Evolutionary conservation across 306 rosid genomes (phyloP), one percentile per base, ranked within the genome.

Genomic region (Cucumis melo): DNA sequence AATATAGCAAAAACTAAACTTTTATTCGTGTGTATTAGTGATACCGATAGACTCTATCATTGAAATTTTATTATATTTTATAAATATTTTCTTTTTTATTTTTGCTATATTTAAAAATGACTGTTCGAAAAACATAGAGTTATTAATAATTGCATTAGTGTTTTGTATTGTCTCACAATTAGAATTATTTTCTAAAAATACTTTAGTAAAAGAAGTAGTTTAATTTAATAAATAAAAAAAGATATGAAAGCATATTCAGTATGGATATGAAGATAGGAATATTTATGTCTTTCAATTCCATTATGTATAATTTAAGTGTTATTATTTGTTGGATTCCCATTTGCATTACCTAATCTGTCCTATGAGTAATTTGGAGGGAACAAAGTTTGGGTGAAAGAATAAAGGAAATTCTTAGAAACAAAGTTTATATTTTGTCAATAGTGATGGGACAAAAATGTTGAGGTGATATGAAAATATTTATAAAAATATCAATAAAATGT

Each of bases 181-280:
- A n/a, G n/a, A n/a, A 60, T 60, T 60, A 23, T 60, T 60, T 60
- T 59, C 12, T 59, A 4, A 23, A 17, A 39, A 16, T 32, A 16
- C 21, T 63, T 32, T 32, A 5, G 5, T 29, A 64, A 64, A 36
- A 19, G 0, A 17, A 29, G n/a, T 34, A 24, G 14, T 64, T 42
- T 4, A 24, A 70, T 46, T 70, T 46, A 23, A 23, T 71, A 0
- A 0, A 15, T 15, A 24, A 48, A 46, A 14, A 71, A 4, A 44
- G 14, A 53, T 7, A 27, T 27, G 29, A 27, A 71, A 48, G 75
- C 41, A 48, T 24, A 71, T 48, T 48, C 41, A 71, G 24, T 48
- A 48, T 23, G 75, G 58, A 71, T 71, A 46, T 71, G 75, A 15
- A 71, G 42, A 24, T 71, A 24, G 42, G 75, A 71, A 71, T 71